These are phyloP conservation scores for Dactylellina leptospora DNA, from an alignment of 2,329 filamentous ascomycete species.

Conservation along the genomic window DNA sequence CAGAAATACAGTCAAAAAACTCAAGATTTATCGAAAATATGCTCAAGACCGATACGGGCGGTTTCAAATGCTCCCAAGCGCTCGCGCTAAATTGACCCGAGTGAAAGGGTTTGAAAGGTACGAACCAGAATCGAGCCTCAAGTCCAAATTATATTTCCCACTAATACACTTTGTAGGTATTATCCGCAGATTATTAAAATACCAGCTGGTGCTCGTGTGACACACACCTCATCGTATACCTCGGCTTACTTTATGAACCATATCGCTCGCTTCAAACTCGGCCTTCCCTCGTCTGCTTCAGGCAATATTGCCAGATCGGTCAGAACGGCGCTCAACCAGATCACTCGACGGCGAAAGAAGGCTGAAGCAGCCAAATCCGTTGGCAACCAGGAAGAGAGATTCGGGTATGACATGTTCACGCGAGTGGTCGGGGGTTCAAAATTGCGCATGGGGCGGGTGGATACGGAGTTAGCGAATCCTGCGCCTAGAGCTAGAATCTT, in stretches of 20 bases:
- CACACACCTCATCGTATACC: background rate
- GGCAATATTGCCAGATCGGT: background rate
- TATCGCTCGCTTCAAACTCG: conserved; percentile 42
- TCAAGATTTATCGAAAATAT: background rate
- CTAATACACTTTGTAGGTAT: conserved; percentile 10
- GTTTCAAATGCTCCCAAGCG: conserved; percentile 25
- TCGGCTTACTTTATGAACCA: conserved; percentile 38
- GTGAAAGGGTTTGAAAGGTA: conserved; percentile 29
- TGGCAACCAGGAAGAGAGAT: too few relatives aligned
- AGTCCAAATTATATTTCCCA: background rate
- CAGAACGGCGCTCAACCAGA: background rate
- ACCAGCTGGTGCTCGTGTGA: background rate
- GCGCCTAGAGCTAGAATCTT: too few relatives aligned
- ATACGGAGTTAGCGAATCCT: too few relatives aligned
- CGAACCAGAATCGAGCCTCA: background rate
- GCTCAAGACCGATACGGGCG: conserved; percentile 1
- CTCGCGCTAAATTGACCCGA: conserved; percentile 16
- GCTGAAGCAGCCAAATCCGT: too few relatives aligned
- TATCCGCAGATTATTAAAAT: conserved; percentile 23
- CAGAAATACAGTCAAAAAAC: conserved; percentile 1
- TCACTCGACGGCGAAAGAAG: background rate
- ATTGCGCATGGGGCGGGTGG: background rate
- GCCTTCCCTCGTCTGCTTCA: background rate
- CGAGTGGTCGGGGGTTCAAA: background rate
- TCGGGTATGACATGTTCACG: background rate